phyloP scores from a whole-genome alignment of 306 rosid species.

The Abrus pulchellus region DNA sequence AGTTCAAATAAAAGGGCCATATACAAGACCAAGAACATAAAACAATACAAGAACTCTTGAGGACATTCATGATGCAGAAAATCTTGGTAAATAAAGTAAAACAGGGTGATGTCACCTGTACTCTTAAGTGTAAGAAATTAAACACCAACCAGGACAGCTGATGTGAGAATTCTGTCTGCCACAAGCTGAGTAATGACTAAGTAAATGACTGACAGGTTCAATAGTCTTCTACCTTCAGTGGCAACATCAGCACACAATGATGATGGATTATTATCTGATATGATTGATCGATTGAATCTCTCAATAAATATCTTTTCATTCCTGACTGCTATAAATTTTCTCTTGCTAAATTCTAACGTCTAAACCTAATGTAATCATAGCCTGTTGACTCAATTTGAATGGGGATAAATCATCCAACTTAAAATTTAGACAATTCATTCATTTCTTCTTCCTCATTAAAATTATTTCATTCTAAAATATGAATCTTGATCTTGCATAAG shows the following conservation, averaged over 20 bases:
- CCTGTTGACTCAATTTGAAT: not conserved
- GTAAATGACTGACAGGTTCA: slow-evolving; percentile 32
- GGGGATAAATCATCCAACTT: not conserved
- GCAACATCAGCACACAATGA: slow-evolving; percentile 29
- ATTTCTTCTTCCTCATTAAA: not conserved
- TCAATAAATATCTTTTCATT: not conserved
- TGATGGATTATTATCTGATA: not conserved
- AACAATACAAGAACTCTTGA: slow-evolving; percentile 14
- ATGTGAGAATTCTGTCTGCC: slow-evolving; percentile 11
- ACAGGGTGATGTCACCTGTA: not conserved
- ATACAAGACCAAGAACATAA: slow-evolving; percentile 4
- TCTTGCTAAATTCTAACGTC: not conserved
- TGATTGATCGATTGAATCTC: slow-evolving; percentile 34
- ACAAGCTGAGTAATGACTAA: slow-evolving; percentile 6
- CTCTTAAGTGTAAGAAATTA: not conserved
- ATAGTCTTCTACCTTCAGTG: slow-evolving; percentile 17
- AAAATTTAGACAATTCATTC: not conserved
- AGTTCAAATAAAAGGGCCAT: slow-evolving; percentile 5
- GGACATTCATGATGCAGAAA: not conserved
- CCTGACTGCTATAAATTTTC: slow-evolving; percentile 23
- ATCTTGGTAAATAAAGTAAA: slow-evolving; percentile 12
- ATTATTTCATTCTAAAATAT: slow-evolving; percentile 15
- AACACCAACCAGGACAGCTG: slow-evolving; percentile 18
- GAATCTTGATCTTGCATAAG: slow-evolving; percentile 15
- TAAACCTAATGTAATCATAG: not conserved